Base-by-base conservation (phyloP, 2,329 filamentous ascomycete species). In the Mycosphaerella sp. region DNA sequence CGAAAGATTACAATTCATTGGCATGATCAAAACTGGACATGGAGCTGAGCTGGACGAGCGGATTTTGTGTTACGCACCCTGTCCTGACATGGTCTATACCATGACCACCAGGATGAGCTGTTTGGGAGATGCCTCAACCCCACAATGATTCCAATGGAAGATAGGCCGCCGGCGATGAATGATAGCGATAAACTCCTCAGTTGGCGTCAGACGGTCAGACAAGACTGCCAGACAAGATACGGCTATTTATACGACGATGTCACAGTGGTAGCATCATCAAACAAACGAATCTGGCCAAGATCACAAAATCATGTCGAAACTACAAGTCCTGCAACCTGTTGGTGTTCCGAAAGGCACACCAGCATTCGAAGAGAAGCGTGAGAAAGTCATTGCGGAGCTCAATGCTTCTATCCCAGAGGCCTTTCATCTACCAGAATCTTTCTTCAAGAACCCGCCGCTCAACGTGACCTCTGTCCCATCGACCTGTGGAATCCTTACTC, bases 381-480 rank as follows among this genome's bases (percentile, higher is more conserved):
- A 35, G 41, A 39, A 37, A 35, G 25, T 53, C 12, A 32, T 53
- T 7, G 45, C 41, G 16, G 41, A 49, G n/a, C 41, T 53, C 14
- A 28, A 39, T 18, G 45, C 41, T 28, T 49, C 44, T 1, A 49
- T 53, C 25, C 50, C 50, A 35, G 40, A 45, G 30, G 44, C 49
- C 8, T 49, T 40, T 25, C 39, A 49, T 21, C 17, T 53, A 2
- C 50, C 50, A 10, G 37, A 53, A 25, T 21, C 32, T 9, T 44
- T 45, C 41, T 44, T 53, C 41, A 28, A 49, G 6, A 21, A 49
- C 13, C 36, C 41, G 6, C 50, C 50, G 4, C 17, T 35, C 18
- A 43, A 59, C 44, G 55, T 59, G 13, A 56, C 55, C 3, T 40
- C 32, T n/a, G 45, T 59, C 14, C 55, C 57, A 9, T 17, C 37